Conservation (phyloP, 768 basidiomycete genomes). For the Rhizopogon sp. region DNA sequence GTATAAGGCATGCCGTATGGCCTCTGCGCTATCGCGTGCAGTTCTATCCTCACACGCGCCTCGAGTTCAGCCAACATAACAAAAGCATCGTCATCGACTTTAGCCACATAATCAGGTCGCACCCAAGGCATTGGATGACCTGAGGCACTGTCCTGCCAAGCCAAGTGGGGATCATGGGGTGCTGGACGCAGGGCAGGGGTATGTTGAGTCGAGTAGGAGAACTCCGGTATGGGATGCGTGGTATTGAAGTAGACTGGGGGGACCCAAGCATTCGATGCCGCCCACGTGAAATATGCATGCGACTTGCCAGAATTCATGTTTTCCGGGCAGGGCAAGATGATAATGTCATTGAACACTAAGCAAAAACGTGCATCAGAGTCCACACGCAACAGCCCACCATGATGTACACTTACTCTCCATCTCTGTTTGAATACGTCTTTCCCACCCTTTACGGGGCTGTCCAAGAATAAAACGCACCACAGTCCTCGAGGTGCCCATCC, state of each 20-base stretch:
- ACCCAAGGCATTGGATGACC: slow-evolving; percentile 59
- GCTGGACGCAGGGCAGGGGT: slow-evolving; percentile 56
- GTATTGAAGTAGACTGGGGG: slow-evolving; percentile 64
- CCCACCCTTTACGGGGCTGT: slow-evolving; percentile 75
- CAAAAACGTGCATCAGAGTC: slow-evolving; percentile 4
- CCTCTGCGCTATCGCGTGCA: slow-evolving; percentile 41
- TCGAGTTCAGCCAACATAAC: slow-evolving; percentile 94
- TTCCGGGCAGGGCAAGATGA: slow-evolving; percentile 78
- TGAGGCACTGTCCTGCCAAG: slow-evolving; percentile 44
- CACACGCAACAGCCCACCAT: background rate
- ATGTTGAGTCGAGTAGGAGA: slow-evolving; percentile 65
- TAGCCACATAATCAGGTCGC: slow-evolving; percentile 87
- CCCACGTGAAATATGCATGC: slow-evolving; percentile 90
- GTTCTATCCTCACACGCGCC: slow-evolving; percentile 74
- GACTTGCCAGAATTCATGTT: slow-evolving; percentile 98
- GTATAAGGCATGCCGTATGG: slow-evolving; percentile 17
- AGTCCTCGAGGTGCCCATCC: slow-evolving; percentile 74
- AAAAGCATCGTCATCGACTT: slow-evolving; percentile 94
- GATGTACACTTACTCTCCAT: slow-evolving; percentile 70
- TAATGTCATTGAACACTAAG: slow-evolving; percentile 81
- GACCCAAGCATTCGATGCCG: slow-evolving; percentile 85
- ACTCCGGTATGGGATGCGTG: slow-evolving; percentile 36
- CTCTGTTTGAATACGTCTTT: slow-evolving; percentile 75
- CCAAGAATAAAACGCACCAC: slow-evolving; percentile 89
- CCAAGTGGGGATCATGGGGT: slow-evolving; percentile 62